These are phyloP conservation scores for Filobasidium uniguttulatum DNA, from an alignment of 1,284 basidiomycete genomes.

Conservation along the genomic window DNA sequence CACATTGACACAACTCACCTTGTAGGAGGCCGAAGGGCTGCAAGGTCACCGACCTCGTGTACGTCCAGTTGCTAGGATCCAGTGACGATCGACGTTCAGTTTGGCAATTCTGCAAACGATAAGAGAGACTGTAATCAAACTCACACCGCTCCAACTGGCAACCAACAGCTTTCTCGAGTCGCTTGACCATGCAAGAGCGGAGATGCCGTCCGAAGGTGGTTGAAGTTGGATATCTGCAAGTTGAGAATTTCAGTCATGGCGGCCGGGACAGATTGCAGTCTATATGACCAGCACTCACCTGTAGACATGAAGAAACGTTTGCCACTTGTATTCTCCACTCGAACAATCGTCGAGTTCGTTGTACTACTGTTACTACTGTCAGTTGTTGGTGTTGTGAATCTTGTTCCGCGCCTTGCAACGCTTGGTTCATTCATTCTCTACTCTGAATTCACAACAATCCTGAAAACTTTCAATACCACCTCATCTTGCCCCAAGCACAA, in stretches of 20 bases:
- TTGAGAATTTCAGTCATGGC: too few relatives aligned
- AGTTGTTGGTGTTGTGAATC: too few relatives aligned
- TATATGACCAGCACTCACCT: conserved; percentile 18
- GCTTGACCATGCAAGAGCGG: conserved; percentile 66
- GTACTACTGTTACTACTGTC: too few relatives aligned
- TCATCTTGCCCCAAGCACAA: too few relatives aligned
- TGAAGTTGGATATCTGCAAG: conserved; percentile 29
- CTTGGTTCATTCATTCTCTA: too few relatives aligned
- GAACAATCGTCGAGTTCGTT: too few relatives aligned
- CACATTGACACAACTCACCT: conserved; percentile 57
- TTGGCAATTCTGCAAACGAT: background rate
- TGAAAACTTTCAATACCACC: too few relatives aligned
- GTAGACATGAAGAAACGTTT: conserved; percentile 24
- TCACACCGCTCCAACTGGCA: conserved; percentile 76
- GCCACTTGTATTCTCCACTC: background rate
- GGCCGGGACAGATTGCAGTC: too few relatives aligned
- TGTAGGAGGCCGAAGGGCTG: conserved; percentile 40
- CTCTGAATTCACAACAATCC: too few relatives aligned
- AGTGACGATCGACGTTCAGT: conserved; percentile 6
- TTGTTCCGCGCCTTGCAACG: too few relatives aligned
- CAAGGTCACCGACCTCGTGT: conserved; percentile 44
- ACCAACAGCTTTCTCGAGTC: conserved; percentile 62
- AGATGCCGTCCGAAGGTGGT: conserved; percentile 72
- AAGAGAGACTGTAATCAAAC: conserved; percentile 29
- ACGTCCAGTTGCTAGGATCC: conserved; percentile 51